Conservation (phyloP, 2,329 filamentous ascomycete species). For the Akanthomyces lecanii region DNA sequence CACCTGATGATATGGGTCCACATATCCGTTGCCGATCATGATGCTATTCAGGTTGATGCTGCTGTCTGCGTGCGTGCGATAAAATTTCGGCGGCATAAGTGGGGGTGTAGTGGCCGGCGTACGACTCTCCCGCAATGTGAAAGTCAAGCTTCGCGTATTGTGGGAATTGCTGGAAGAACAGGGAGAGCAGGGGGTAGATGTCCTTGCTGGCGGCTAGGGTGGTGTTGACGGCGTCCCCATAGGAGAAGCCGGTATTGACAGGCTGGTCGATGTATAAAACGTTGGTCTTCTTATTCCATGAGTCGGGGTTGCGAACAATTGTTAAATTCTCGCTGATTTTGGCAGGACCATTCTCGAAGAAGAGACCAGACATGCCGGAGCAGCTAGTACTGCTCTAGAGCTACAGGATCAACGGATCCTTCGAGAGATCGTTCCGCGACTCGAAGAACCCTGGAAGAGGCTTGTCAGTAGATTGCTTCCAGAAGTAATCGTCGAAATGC, state of each 20-base stretch:
- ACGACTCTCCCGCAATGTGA: slow-evolving; percentile 95
- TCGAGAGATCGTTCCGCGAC: slow-evolving; percentile 93
- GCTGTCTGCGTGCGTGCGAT: slow-evolving; percentile 87
- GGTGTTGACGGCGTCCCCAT: slow-evolving; percentile 85
- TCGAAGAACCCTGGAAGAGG: slow-evolving; percentile 72
- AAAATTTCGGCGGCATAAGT: slow-evolving; percentile 89
- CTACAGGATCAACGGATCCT: slow-evolving; percentile 91
- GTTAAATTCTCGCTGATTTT: slow-evolving; percentile 80
- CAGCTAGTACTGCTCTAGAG: slow-evolving; percentile 95
- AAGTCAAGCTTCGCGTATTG: slow-evolving; percentile 93
- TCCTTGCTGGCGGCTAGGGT: slow-evolving; percentile 96
- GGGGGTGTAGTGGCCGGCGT: slow-evolving; percentile 92
- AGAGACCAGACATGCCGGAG: slow-evolving; percentile 92
- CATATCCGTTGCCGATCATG: slow-evolving; percentile 92
- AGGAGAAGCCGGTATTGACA: slow-evolving; percentile 97
- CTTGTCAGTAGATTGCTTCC: too few species aligned
- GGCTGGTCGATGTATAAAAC: slow-evolving; percentile 81
- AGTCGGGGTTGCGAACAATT: slow-evolving; percentile 78
- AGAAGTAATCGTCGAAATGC: not conserved
- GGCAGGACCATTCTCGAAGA: slow-evolving; percentile 95
- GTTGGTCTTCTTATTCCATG: slow-evolving; percentile 63
- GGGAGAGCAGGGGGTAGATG: slow-evolving; percentile 88
- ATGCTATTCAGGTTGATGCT: slow-evolving; percentile 98
- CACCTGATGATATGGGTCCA: slow-evolving; percentile 90
- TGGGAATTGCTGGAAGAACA: slow-evolving; percentile 99